Evolutionary conservation across 2,329 filamentous ascomycete genomes (phyloP).

Genomic region (Meredithiella fracta): DNA sequence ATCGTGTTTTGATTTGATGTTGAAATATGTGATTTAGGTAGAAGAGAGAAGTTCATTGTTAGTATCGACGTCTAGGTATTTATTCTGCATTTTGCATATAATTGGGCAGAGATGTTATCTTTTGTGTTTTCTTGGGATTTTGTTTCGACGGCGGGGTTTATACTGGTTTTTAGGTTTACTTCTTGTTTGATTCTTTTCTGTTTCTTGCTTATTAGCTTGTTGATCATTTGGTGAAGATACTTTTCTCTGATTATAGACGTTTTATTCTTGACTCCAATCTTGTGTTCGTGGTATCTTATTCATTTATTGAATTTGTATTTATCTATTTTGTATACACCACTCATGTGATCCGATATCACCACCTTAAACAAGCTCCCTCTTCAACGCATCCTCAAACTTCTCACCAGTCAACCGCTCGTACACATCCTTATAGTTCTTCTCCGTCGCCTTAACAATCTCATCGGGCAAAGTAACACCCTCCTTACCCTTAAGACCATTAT

Average conservation of each 20-base stretch:
- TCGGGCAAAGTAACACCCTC: slow-evolving; percentile 39
- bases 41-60: background rate
- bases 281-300: background rate
- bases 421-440: slow-evolving; percentile 58
- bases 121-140: background rate
- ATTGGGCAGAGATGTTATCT: background rate
- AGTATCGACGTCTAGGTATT: background rate
- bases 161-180: background rate
- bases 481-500: slow-evolving; percentile 38
- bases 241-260: background rate
- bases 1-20: background rate
- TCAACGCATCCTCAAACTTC: slow-evolving; percentile 23
- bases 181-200: background rate
- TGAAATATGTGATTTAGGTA: background rate
- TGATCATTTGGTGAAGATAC: background rate
- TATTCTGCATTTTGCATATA: background rate
- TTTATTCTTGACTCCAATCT: background rate
- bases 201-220: background rate
- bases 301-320: background rate
- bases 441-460: slow-evolving; percentile 52
- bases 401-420: slow-evolving; percentile 49
- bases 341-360: background rate
- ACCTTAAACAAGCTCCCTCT: slow-evolving; percentile 2
- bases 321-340: background rate
- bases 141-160: background rate